Evolutionary conservation across 257 asterid genomes (phyloP), one percentile per base, ranked within the genome.

Genomic region (Petunia axillaris): DNA sequence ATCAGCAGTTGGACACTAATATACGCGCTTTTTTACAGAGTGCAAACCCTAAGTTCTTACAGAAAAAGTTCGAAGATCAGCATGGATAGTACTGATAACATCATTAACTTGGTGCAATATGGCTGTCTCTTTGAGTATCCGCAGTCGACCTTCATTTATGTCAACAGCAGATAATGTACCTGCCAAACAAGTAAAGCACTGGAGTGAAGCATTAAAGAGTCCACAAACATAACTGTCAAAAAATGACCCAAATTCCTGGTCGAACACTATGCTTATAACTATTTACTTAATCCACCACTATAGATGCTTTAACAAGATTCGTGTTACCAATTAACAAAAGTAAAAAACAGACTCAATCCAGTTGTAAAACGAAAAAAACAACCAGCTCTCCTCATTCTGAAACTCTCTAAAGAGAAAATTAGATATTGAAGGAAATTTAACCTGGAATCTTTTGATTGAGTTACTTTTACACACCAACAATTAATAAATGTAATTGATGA

Each of bases 71-170:
- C 91, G 93, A 79, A 95, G 97, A 84, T 95, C 98, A 75, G 94
- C 89, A 90, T 91, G 92, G 76, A 91, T 59, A 82, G 90, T 83
- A 65, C 89, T 90, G 85, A 95, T 84, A 66, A 90, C 87, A 82
- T 87, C 86, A 75, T 82, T 75, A 71, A 91, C 91, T 78, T 86
- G 87, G 38, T 95, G 97, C 87, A 82, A 79, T 84, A 87, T 84
- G 67, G 99, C 99, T 73, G 99, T 88, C 91, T 95, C 97, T 87
- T 87, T 84, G 64, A 95, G 97, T 74, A 95, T 95, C 89, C 99
- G 87, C 88, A 95, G 68, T 39, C 99, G 92, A 79, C 99, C 98
- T 84, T 89, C 57, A 85, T 95, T 95, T 83, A 93, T 67, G 82
- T 93, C 99, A 71, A 95, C 86, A 36, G 98, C 98, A 81, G 86